Conservation (phyloP, 2,329 filamentous ascomycete genomes). For the Sclerotinia glacialis region DNA sequence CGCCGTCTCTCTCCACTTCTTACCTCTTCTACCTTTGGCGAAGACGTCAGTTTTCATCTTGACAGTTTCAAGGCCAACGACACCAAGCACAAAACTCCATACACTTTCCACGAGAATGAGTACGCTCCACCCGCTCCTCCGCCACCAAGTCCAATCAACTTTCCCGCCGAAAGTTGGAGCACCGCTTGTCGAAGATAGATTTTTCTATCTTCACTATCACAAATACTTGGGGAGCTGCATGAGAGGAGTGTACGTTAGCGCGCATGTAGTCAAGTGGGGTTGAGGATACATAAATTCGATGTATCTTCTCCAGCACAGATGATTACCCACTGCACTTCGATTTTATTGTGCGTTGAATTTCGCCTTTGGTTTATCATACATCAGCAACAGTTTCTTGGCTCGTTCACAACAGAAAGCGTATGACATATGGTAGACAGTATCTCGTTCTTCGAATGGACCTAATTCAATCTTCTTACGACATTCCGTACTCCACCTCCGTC, state of each 20-base stretch:
- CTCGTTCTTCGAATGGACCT: neutral
- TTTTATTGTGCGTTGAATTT: slow-evolving; percentile 4
- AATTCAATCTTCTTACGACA: neutral
- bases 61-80: slow-evolving; percentile 33
- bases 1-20: slow-evolving; percentile 50
- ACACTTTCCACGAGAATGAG: slow-evolving; percentile 48
- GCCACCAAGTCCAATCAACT: slow-evolving; percentile 62
- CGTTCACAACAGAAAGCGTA: neutral
- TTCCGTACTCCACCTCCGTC: neutral
- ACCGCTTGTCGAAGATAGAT: slow-evolving; percentile 21
- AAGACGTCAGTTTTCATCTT: slow-evolving; percentile 36
- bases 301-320: neutral
- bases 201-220: neutral
- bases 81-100: slow-evolving; percentile 33
- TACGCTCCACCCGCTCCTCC: slow-evolving; percentile 64
- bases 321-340: neutral
- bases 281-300: neutral
- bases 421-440: neutral
- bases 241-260: slow-evolving; percentile 14
- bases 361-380: neutral
- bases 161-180: slow-evolving; percentile 55
- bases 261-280: neutral
- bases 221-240: neutral
- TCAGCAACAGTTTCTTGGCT: neutral
- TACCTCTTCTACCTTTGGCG: slow-evolving; percentile 30